These are phyloP conservation scores for Fusarium agapanthi DNA, from an alignment of 2,329 filamentous ascomycete genomes.

Conservation along the genomic window DNA sequence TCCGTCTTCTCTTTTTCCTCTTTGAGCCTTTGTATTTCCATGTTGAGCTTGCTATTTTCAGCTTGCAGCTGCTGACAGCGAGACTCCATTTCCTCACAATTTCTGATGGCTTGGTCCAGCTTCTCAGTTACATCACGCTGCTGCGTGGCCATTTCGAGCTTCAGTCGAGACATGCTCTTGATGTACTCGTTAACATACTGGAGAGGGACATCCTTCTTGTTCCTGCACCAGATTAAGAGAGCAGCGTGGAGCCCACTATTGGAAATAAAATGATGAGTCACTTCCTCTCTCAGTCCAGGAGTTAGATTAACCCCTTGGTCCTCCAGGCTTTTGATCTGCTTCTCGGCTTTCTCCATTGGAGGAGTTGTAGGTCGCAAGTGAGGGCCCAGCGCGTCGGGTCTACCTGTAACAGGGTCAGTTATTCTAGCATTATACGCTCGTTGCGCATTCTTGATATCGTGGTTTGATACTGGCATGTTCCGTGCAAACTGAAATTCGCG, in stretches of 20 bases:
- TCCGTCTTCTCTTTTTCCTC: neutral
- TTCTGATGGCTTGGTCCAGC: neutral
- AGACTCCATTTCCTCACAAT: neutral
- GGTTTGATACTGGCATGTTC: constrained; percentile 3
- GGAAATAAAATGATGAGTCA: constrained; percentile 2
- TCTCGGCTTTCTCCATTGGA: constrained; percentile 15
- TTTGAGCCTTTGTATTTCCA: neutral
- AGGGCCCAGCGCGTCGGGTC: neutral
- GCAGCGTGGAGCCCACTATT: constrained; percentile 15
- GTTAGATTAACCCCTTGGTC: constrained; percentile 1
- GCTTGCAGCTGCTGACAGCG: neutral
- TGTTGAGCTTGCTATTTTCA: neutral
- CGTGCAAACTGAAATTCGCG: constrained; percentile 12
- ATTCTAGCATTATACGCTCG: neutral
- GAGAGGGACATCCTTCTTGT: constrained; percentile 2
- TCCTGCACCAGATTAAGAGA: constrained; percentile 18
- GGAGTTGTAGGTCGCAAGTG: constrained; percentile 26
- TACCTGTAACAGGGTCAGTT: neutral
- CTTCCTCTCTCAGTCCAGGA: neutral
- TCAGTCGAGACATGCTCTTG: constrained; percentile 14
- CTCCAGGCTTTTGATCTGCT: constrained; percentile 6
- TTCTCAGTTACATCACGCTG: neutral
- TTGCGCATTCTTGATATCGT: neutral
- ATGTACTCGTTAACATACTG: constrained; percentile 20
- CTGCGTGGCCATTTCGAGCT: constrained; percentile 14